Evolutionary conservation across 345 rosid genomes (phyloP).

Genomic region (Carallia pectinifolia): DNA sequence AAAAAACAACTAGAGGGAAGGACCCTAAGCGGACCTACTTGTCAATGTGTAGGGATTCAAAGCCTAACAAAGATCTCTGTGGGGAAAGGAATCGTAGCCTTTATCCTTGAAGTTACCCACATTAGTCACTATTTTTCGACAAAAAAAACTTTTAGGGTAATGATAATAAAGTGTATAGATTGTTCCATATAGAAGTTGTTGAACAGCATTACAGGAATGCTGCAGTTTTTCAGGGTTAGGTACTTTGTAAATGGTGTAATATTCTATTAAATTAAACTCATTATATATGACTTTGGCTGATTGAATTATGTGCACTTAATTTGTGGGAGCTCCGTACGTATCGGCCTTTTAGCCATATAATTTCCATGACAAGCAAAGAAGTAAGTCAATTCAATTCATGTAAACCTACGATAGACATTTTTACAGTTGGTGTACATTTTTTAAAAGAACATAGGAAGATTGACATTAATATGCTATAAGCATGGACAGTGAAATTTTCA

Average conservation of each 20-base stretch:
- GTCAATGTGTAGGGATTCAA: too few relatives aligned
- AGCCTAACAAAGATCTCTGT: too few relatives aligned
- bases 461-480: too few relatives aligned
- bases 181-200: background rate
- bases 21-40: too few relatives aligned
- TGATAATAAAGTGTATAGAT: background rate
- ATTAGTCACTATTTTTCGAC: too few relatives aligned
- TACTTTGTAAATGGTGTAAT: background rate
- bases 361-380: background rate
- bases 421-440: too few relatives aligned
- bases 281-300: background rate
- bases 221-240: background rate
- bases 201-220: slow-evolving; percentile 1
- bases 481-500: too few relatives aligned
- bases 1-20: background rate
- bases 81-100: too few relatives aligned
- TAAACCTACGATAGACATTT: background rate
- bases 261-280: background rate
- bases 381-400: background rate
- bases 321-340: background rate
- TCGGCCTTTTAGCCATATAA: background rate
- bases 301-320: background rate
- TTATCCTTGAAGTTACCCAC: too few relatives aligned
- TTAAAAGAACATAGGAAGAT: too few relatives aligned
- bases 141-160: background rate